Conservation (phyloP, 2,329 filamentous ascomycete genomes). For the Fusarium oligoseptatum region DNA sequence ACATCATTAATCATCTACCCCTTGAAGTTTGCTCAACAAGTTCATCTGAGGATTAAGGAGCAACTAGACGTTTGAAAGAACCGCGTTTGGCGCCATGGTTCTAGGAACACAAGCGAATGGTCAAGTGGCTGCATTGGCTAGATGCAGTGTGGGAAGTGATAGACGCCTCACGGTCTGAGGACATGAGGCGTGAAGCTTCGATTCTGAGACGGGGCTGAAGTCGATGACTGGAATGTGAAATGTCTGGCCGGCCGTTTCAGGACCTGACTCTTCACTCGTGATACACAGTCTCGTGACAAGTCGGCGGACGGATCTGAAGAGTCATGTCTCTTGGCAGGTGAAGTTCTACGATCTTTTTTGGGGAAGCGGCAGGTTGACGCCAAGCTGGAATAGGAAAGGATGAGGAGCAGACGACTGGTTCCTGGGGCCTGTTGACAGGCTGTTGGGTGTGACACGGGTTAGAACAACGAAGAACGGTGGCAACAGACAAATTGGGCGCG, state of each 20-base stretch:
- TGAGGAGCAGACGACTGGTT: slow-evolving; percentile 7
- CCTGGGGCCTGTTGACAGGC: neutral
- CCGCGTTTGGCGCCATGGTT: slow-evolving; percentile 16
- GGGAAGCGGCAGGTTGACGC: slow-evolving; percentile 8
- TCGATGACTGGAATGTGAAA: slow-evolving; percentile 17
- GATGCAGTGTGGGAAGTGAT: neutral
- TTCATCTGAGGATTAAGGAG: neutral
- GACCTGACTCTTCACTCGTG: slow-evolving; percentile 19
- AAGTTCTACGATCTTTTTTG: slow-evolving; percentile 21
- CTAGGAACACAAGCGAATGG: neutral
- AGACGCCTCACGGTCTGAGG: neutral
- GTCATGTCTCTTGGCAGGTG: neutral
- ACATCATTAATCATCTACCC: slow-evolving; percentile 3
- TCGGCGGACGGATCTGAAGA: neutral
- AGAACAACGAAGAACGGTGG: neutral
- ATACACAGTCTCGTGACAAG: slow-evolving; percentile 31
- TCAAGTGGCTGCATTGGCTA: slow-evolving; percentile 20
- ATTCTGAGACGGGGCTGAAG: slow-evolving; percentile 3
- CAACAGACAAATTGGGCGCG: neutral
- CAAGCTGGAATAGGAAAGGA: neutral
- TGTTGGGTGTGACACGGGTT: neutral
- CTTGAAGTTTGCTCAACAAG: neutral
- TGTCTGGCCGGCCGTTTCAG: slow-evolving; percentile 21
- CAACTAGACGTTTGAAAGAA: neutral
- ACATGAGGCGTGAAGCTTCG: slow-evolving; percentile 15